Base-by-base conservation (phyloP, 2,329 filamentous ascomycete species). In the Stagonosporopsis chrysanthemi region DNA sequence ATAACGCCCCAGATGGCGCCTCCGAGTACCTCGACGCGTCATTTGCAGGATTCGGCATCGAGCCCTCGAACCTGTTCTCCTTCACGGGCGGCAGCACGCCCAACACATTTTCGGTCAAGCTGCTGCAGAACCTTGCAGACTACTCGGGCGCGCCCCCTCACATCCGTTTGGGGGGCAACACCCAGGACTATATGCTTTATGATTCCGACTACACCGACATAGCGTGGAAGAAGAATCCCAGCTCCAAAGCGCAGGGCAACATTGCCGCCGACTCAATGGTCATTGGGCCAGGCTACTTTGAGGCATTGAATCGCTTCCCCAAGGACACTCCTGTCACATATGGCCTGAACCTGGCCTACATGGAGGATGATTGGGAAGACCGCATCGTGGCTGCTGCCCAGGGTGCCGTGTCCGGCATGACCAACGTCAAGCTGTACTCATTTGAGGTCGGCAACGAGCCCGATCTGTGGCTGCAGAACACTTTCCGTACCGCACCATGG, bases 51-150 rank as follows among this genome's bases (percentile, higher is more conserved):
- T 81, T 83, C 56, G 81, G 82, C 41, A 83, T 83, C 60, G 82
- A 84, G 71, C 78, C 81, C 24, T 82, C 80, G 19, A 83, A 83
- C 58, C 73, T 84, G 7, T 83, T 80, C 69, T 81, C 81, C 47
- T 84, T 81, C 67, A 82, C 80, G 12, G 81, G 82, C 52, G 67
- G 67, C 31, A 73, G 72, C 19, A 55, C 70, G 6, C 62, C 78
- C 17, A 84, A 84, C 63, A 41, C 69, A 9, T 66, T 83, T 28
- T 79, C 80, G 15, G 64, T 81, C n/a, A 80, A 82, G 60, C 72
- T 83, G 26, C 67, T 84, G 14, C 72, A 78, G 58, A 83, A 82
- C 66, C 75, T 84, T 38, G 78, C 78, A 46, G 77, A 78, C 63
- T 82, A 82, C 63, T 75, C 81, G 1, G 81, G 81, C 45, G 76